Conservation (phyloP, 2,329 filamentous ascomycete species). For the Tricladium varicosporioides region DNA sequence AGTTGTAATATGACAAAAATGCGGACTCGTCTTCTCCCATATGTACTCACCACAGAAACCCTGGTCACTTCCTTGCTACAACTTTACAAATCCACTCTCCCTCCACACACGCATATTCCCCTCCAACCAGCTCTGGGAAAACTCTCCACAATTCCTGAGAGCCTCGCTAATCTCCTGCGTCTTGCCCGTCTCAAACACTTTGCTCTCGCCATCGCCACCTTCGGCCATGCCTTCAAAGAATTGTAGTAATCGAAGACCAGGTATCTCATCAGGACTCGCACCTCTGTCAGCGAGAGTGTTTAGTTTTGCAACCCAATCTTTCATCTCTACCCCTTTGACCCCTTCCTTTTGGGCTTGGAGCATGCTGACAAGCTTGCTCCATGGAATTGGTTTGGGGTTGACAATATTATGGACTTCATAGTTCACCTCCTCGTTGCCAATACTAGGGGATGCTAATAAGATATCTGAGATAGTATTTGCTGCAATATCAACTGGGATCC, state of each 20-base stretch:
- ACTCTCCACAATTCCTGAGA: slow-evolving; percentile 19
- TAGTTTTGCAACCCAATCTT: slow-evolving; percentile 21
- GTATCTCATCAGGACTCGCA: slow-evolving; percentile 9
- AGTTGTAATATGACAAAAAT: too few relatives aligned
- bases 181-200: slow-evolving; percentile 25
- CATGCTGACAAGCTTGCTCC: slow-evolving; percentile 19
- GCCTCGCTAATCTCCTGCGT: slow-evolving; percentile 13
- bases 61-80: too few relatives aligned
- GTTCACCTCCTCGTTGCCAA: background rate
- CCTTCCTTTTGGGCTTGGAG: slow-evolving; percentile 6
- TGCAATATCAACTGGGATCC: slow-evolving; percentile 29
- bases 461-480: slow-evolving; percentile 21
- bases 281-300: slow-evolving; percentile 7
- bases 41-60: too few relatives aligned
- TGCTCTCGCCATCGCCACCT: slow-evolving; percentile 7
- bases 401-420: slow-evolving; percentile 30
- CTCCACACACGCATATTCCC: slow-evolving; percentile 25
- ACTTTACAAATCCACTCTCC: slow-evolving; percentile 21
- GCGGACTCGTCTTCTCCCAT: too few relatives aligned
- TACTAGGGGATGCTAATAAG: background rate
- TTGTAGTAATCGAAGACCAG: slow-evolving; percentile 23
- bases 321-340: slow-evolving; percentile 18
- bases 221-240: slow-evolving; percentile 29
- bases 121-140: slow-evolving; percentile 22
- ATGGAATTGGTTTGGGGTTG: slow-evolving; percentile 24